Percentiles rank a stretch among this genome's conserved stretches.
These are phyloP conservation scores for Oryza nivara DNA, from an alignment of 176 grass and related monocot species.

Conservation along the genomic window DNA sequence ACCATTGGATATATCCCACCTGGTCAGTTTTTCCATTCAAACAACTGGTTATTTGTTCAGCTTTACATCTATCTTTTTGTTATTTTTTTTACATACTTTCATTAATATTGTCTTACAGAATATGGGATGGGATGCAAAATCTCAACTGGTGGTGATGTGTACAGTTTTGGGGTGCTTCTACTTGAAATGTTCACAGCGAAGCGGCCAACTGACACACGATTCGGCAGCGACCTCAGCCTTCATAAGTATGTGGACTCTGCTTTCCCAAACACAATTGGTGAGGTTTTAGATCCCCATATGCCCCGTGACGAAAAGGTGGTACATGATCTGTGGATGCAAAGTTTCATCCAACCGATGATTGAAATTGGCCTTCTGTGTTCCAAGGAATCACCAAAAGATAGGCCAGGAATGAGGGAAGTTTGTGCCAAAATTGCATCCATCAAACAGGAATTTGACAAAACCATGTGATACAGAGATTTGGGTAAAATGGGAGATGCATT, in stretches of 20 bases:
- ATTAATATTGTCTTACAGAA: slow-evolving; percentile 21
- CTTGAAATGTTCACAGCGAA: slow-evolving; percentile 36
- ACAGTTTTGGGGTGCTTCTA: slow-evolving; percentile 31
- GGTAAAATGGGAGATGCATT: background rate
- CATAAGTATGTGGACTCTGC: background rate
- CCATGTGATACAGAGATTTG: background rate
- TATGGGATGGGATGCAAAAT: slow-evolving; percentile 34
- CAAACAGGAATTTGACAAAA: slow-evolving; percentile 5
- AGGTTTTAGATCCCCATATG: slow-evolving; percentile 43
- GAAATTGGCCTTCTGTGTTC: slow-evolving; percentile 35
- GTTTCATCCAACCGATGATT: slow-evolving; percentile 15
- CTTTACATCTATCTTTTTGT: background rate
- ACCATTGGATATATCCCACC: slow-evolving; percentile 49
- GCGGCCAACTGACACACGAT: background rate
- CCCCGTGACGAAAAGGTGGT: background rate
- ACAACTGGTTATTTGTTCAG: background rate
- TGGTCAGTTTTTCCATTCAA: slow-evolving; percentile 28
- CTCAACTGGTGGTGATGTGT: background rate
- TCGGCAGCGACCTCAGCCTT: background rate
- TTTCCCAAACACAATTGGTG: slow-evolving; percentile 16
- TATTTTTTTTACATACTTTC: background rate
- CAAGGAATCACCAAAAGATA: slow-evolving; percentile 38
- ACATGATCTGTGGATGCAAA: background rate
- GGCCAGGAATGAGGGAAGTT: slow-evolving; percentile 11
- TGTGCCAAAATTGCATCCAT: slow-evolving; percentile 13